phyloP scores from a whole-genome alignment of 306 rosid genomes.

The Glycine soja region DNA sequence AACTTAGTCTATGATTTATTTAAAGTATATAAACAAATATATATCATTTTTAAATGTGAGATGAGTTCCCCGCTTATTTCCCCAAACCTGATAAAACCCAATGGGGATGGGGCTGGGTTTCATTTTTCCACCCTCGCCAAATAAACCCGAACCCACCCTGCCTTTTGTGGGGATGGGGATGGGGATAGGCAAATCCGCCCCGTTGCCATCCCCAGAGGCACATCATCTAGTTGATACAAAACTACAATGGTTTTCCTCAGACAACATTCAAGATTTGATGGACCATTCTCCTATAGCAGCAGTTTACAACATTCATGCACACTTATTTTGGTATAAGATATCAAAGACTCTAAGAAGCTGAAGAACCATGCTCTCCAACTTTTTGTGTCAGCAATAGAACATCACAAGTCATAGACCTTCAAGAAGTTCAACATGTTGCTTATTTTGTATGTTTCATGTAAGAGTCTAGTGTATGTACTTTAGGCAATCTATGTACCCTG shows the following conservation, averaged over 20 bases:
- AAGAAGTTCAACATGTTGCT: constrained; percentile 5
- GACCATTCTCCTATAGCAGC: constrained; percentile 22
- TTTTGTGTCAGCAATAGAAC: constrained; percentile 28
- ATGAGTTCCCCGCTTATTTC: too few species aligned
- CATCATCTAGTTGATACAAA: constrained; percentile 13
- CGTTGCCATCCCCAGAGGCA: not conserved
- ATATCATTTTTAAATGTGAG: too few species aligned
- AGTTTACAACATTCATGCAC: constrained; percentile 13
- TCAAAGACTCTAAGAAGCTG: constrained; percentile 21
- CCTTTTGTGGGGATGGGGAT: too few species aligned
- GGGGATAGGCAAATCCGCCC: too few species aligned
- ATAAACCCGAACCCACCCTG: too few species aligned
- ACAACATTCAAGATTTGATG: constrained; percentile 31
- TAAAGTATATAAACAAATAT: too few species aligned
- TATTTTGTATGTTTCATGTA: constrained; percentile 19
- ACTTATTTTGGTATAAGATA: not conserved
- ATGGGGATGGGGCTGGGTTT: too few species aligned
- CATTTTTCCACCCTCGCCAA: too few species aligned
- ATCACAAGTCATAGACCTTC: constrained; percentile 19
- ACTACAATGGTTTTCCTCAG: constrained; percentile 31
- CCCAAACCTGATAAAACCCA: too few species aligned
- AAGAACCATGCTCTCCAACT: constrained; percentile 32
- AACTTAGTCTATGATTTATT: too few species aligned
- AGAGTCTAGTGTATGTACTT: not conserved
- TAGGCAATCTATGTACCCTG: constrained; percentile 15